Evolutionary conservation across 2,329 filamentous ascomycete species (phyloP), one percentile per base, ranked within the genome.

Genomic region (Fusarium penzigii): DNA sequence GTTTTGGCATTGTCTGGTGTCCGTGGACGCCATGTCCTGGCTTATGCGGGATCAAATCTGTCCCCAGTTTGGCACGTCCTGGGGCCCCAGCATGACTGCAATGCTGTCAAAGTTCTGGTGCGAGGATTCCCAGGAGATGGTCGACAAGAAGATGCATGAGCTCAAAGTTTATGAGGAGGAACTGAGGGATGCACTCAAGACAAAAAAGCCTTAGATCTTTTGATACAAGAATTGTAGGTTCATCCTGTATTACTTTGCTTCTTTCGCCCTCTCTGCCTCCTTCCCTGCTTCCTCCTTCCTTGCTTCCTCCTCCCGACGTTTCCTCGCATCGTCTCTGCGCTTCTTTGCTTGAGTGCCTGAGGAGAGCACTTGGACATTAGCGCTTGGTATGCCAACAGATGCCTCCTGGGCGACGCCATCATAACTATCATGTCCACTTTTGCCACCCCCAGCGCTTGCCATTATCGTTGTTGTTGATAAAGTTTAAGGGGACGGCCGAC

Each of bases 1-100:
- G 44, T 52, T 44, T 42, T 52, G 49, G 49, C 40, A 40, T 47
- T 51, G 44, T 51, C 7, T 51, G 13, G 16, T 25, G 40, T 51
- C 44, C 1, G 34, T 51, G 44, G n/a, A 51, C 11, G 40, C 49
- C 25, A 46, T 51, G 42, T 36, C 25, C 29, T 41, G 29, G 25
- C 48, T 50, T 50, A 17, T 50, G 17, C 13, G 25, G 25, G 17
- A 50, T 41, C 29, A 41, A 29, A 45, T 50, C 20, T 50, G 42
- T 50, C 42, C 48, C 38, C 38, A 50, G 29, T 46, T 50, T 50
- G 38, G 25, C 36, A 41, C 42, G 38, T 45, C 25, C 29, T 45
- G 16, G 38, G 17, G 12, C 34, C 29, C 29, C 29, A 45, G 29
- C 5, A 45, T 49, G 17, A 17, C 17, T 9, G 39, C 3, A 25